A percentile compares a stretch with the other conserved stretches of the same genome.
phyloP scores from a whole-genome alignment of 352 stramenopile genomes.

The Globisporangium irregulare region DNA sequence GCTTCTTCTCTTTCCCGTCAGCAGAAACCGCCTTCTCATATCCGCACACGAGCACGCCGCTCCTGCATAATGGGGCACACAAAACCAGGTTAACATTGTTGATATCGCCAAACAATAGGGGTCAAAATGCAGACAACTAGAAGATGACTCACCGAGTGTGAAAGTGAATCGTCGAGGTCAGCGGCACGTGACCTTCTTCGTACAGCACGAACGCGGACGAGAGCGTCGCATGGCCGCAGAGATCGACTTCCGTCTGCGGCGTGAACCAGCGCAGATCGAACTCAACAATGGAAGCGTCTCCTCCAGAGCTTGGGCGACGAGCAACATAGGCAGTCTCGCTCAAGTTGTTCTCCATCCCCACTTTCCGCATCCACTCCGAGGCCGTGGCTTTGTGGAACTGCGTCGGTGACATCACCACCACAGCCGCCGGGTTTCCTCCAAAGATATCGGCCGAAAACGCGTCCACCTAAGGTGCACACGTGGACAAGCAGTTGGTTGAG shows the following conservation, averaged over 20 bases:
- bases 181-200: slow-evolving; percentile 38
- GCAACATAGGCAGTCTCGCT: slow-evolving; percentile 90
- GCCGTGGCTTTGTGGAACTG: slow-evolving; percentile 29
- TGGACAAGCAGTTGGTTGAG: not conserved
- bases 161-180: slow-evolving; percentile 52
- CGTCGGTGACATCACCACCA: slow-evolving; percentile 62
- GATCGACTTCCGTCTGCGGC: slow-evolving; percentile 64
- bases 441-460: slow-evolving; percentile 64
- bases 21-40: slow-evolving; percentile 20
- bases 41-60: slow-evolving; percentile 40
- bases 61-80: slow-evolving; percentile 21
- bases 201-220: slow-evolving; percentile 80
- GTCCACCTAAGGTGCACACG: slow-evolving; percentile 40
- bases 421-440: slow-evolving; percentile 89
- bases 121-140: no score
- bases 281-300: slow-evolving; percentile 16
- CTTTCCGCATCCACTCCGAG: slow-evolving; percentile 54
- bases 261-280: slow-evolving; percentile 70
- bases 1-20: slow-evolving; percentile 20
- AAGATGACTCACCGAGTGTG: slow-evolving; percentile 45
- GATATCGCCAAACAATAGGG: not conserved
- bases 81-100: not conserved
- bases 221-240: slow-evolving; percentile 93
- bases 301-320: slow-evolving; percentile 13
- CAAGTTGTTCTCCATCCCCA: slow-evolving; percentile 92